Base-by-base conservation (phyloP, 2,329 filamentous ascomycete genomes). In the Ascochyta koolunga region DNA sequence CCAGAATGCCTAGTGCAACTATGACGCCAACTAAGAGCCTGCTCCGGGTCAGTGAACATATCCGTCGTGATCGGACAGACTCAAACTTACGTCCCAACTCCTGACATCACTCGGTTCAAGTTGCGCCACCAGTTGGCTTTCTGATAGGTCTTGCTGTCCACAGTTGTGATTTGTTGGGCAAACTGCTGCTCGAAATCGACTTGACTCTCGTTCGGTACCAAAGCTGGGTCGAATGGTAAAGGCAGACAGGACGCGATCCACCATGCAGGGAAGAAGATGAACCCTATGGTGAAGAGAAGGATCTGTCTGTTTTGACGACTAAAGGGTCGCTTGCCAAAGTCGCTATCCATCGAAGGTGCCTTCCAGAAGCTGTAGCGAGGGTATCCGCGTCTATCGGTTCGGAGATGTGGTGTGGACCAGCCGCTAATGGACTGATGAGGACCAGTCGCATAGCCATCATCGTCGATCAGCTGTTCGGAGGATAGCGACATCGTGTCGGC, bases 291-390 rank as follows among this genome's bases (percentile, higher is more conserved):
- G 75, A 96, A 96, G 42, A 90, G 78, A 46, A 89, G 78, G 25
- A 93, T 82, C 73, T 96, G 91, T 40, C 86, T 77, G 67, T 93
- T 93, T 57, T 89, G 83, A 59, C 84, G 83, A 44, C 86, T 87
- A 59, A 89, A 80, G 3, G 85, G 68, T 15, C 83, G 81, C 31
- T 83, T 84, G 33, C 86, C 84, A 2, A 83, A 76, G 9, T 83
- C 83, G 75, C 87, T 89, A 55, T 86, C 84, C 19, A 89, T 77
- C 1, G 86, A 87, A 1, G 91, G 91, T 1, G 90, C 86, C 56
- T 87, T 85, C 89, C 90, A 95, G 15, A 86, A 79, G 67, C 84
- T 89, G 62, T 76, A 54, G 62, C 73, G 61, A 79, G 83, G 65
- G 32, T 54, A 79, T 76, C 49, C 80, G 79, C 39, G 83, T 27